These are phyloP conservation scores for Breynia disticha DNA, from an alignment of 441 rosid genomes.

Conservation along the genomic window DNA sequence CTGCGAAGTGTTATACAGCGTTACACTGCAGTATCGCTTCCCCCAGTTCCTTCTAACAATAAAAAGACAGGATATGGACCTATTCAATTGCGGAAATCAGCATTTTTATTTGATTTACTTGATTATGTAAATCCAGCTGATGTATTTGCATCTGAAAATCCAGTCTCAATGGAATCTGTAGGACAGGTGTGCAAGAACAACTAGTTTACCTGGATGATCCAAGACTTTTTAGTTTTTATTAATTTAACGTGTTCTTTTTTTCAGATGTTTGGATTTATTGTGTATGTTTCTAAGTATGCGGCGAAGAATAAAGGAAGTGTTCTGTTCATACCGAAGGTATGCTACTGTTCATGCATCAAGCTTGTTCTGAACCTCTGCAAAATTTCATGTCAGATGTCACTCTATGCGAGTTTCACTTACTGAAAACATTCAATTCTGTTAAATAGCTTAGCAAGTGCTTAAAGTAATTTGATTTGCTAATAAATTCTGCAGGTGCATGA, in stretches of 20 bases:
- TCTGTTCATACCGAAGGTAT: constrained; percentile 69
- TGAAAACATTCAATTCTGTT: neutral
- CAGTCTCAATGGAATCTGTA: constrained; percentile 70
- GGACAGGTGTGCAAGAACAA: constrained; percentile 50
- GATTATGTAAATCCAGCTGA: constrained; percentile 31
- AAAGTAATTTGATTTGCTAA: constrained; percentile 2
- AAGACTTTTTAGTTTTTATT: constrained; percentile 10
- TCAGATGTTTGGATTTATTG: constrained; percentile 84
- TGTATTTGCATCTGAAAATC: constrained; percentile 40
- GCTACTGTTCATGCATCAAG: neutral
- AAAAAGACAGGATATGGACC: constrained; percentile 51
- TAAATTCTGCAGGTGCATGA: constrained; percentile 63
- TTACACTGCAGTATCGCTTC: constrained; percentile 36
- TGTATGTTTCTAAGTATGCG: constrained; percentile 53
- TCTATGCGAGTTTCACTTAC: neutral
- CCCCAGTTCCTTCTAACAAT: constrained; percentile 37
- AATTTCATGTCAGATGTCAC: neutral
- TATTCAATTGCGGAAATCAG: constrained; percentile 49
- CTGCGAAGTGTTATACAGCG: constrained; percentile 50
- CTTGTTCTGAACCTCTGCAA: neutral
- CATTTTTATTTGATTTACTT: constrained; percentile 46
- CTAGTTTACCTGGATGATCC: neutral
- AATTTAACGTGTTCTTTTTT: constrained; percentile 8
- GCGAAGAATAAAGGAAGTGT: constrained; percentile 34
- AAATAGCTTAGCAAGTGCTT: neutral